Base-by-base conservation (phyloP, 2,329 filamentous ascomycete genomes). In the Colletotrichum salicis region DNA sequence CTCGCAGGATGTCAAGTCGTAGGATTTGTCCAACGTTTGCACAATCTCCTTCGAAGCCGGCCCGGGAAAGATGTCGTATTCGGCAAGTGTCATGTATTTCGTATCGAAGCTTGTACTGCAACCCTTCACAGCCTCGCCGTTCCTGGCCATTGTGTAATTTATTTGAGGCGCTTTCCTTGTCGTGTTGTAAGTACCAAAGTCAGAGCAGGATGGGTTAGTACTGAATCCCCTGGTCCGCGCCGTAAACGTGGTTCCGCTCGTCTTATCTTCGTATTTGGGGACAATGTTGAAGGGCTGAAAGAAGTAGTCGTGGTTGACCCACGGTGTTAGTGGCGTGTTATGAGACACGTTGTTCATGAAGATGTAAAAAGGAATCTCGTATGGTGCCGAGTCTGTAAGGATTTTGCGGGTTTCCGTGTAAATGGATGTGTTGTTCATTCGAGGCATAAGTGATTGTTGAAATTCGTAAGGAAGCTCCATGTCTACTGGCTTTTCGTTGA, bases 291-390 rank as follows among this genome's bases (percentile, higher is more conserved):
- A 82, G 0, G 87, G 86, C 0, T 89, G 70, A 56, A 90, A 91
- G 11, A 83, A 86, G 13, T 81, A 82, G 0, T 81, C 74, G 0
- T 77, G 31, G 1, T 86, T 83, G 0, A 85, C 81, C 89, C 89
- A 91, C 0, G 86, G 75, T 0, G 87, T 85, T 0, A 90, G 76
- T 0, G 80, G 73, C 0, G 86, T 88, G 0, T 80, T 79, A 0
- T 76, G 73, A 0, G 83, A 84, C 0, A 84, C 56, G 29, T 90
- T 90, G 0, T 87, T 84, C 63, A 85, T 80, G 0, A 80, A 77
- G 0, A 84, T 72, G 2, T 87, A 80, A 6, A 75, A 71, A 0
- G 77, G 78, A 5, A 80, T 76, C 1, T 71, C 45, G 24, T 79
- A 81, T 1, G 51, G 7, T 4, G 27, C 33, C 6, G 15, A 24